Evolutionary conservation across 164 flowering plant species (phyloP), one percentile per base, ranked within the genome.

Genomic region (Sedum album): DNA sequence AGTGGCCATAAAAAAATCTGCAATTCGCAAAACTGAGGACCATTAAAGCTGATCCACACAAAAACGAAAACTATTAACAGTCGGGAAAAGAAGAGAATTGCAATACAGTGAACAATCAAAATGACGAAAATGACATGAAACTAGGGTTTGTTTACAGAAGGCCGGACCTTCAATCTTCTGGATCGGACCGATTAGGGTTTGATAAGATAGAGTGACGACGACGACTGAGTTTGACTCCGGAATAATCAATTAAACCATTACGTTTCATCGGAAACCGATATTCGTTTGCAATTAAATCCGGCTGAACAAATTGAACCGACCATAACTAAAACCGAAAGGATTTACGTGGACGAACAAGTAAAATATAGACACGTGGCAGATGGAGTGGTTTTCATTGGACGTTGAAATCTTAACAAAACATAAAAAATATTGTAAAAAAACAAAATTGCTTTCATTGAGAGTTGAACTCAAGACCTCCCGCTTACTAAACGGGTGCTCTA

Each of bases 401-500:
- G n/a, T n/a, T n/a, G n/a, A n/a, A n/a, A n/a, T n/a, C n/a, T n/a
- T n/a, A n/a, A n/a, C n/a, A n/a, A n/a, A n/a, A n/a, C n/a, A n/a
- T n/a, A n/a, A n/a, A n/a, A n/a, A n/a, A n/a, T n/a, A n/a, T n/a
- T n/a, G n/a, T n/a, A n/a, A n/a, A n/a, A n/a, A n/a, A 39, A 8
- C 42, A 8, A 39, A 39, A 39, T 2, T 86, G 90, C 95, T 91
- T 82, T 91, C 95, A 75, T 79, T 89, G 91, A 89, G 97, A 91
- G 88, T 89, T 63, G 95, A 91, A 89, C 92, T 91, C 90, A 88
- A 83, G 92, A 89, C 94, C 92, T 91, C 94, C 94, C 94, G 92
- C 96, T 91, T 89, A 89, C 96, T 86, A 89, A 91, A 88, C 91
- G 96, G 96, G 90, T 89, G 96, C 93, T 91, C 97, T 91, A 91